Percentiles rank a stretch among this genome's conserved stretches.
These are phyloP conservation scores for Fusarium poae DNA, from an alignment of 2,329 filamentous ascomycete species.

Conservation along the genomic window DNA sequence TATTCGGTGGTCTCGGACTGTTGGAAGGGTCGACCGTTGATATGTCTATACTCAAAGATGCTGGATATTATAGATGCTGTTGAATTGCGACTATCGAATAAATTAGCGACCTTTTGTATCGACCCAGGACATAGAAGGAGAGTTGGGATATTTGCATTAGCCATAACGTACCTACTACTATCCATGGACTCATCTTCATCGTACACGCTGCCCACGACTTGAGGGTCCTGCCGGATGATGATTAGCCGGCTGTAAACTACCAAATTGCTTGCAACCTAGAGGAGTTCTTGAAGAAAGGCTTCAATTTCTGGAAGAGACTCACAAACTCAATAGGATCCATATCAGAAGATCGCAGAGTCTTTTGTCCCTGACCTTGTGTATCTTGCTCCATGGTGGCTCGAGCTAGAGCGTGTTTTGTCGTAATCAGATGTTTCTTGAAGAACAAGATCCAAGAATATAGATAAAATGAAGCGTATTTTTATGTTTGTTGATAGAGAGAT, in stretches of 20 bases:
- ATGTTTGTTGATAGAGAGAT: not conserved
- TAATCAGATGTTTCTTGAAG: not conserved
- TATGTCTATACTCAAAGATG: conserved; percentile 47
- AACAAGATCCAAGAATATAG: not conserved
- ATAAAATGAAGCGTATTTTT: not conserved
- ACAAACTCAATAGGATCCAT: not conserved
- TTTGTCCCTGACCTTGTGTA: not conserved
- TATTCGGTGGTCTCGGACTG: conserved; percentile 46
- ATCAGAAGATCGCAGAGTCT: no score
- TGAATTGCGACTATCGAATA: conserved; percentile 19
- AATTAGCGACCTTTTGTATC: not conserved
- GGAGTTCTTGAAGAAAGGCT: not conserved
- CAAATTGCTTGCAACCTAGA: not conserved
- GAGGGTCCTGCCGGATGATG: conserved; percentile 18
- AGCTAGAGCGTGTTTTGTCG: not conserved
- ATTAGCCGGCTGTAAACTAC: not conserved
- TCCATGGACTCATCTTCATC: conserved; percentile 10
- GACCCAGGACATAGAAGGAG: not conserved
- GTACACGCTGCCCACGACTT: conserved; percentile 25
- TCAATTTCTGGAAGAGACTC: not conserved
- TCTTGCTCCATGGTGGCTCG: not conserved
- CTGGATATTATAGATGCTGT: conserved; percentile 34
- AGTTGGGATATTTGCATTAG: not conserved
- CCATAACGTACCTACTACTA: conserved; percentile 17
- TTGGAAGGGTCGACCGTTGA: conserved; percentile 49